A percentile compares a stretch with the other conserved stretches of the same genome.
phyloP scores from a whole-genome alignment of 2,329 filamentous ascomycete genomes.

The Apiospora aurea region DNA sequence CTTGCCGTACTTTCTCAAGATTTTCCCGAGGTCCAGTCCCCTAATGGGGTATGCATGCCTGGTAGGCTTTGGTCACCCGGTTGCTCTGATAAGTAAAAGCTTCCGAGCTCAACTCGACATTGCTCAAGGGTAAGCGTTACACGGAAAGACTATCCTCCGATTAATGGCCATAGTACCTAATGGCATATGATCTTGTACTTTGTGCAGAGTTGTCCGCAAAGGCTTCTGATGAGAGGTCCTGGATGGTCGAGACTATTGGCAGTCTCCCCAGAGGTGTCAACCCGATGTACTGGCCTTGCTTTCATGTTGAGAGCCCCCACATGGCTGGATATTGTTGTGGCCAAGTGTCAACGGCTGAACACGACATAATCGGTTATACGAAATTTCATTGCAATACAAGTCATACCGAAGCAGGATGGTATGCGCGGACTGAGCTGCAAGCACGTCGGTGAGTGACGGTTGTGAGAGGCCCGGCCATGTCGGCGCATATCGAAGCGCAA shows the following conservation, averaged over 20 bases:
- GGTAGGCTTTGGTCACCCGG: neutral
- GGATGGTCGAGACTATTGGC: neutral
- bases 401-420: neutral
- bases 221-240: neutral
- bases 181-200: neutral
- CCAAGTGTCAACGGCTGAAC: neutral
- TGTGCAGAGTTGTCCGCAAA: neutral
- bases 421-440: neutral
- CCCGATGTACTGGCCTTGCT: neutral
- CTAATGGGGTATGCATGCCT: neutral
- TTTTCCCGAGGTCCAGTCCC: neutral
- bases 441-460: neutral
- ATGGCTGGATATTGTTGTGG: neutral
- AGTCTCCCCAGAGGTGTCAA: neutral
- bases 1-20: neutral
- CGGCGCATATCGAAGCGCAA: neutral
- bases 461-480: neutral
- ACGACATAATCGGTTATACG: neutral
- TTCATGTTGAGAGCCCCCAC: neutral
- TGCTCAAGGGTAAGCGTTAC: neutral
- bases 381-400: neutral
- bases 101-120: neutral
- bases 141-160: neutral
- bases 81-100: neutral
- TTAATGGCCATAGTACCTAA: too few relatives aligned